Conservation (phyloP, 148 eudicot genomes). For the Cornus kousa region DNA sequence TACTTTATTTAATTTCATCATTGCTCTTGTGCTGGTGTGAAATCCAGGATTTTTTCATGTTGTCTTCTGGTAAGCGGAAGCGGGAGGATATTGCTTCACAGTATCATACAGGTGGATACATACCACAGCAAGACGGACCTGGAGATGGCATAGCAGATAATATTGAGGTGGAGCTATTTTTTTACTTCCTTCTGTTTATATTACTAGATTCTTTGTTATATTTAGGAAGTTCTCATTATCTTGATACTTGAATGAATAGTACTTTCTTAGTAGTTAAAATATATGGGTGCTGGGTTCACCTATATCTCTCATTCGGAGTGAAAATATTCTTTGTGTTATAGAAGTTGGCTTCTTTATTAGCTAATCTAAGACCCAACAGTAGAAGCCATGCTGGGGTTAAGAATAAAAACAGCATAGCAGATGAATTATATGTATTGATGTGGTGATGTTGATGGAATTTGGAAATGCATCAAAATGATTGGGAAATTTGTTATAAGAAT, state of each 20-base stretch:
- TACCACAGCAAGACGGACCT: slow-evolving; percentile 93
- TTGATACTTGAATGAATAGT: neutral
- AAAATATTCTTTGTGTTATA: too few species aligned
- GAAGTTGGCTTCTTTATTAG: too few species aligned
- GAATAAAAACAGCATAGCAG: neutral
- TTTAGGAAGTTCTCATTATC: neutral
- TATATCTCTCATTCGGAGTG: too few species aligned
- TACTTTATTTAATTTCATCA: neutral
- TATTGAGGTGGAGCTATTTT: slow-evolving; percentile 51
- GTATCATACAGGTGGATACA: slow-evolving; percentile 59
- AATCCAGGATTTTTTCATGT: slow-evolving; percentile 69
- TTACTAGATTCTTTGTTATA: neutral
- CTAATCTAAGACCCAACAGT: neutral
- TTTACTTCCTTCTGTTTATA: slow-evolving; percentile 6
- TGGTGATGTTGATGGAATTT: neutral
- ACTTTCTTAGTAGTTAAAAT: too few species aligned
- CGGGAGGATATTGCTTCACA: slow-evolving; percentile 71
- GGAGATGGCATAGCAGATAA: slow-evolving; percentile 43
- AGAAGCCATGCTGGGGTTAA: neutral
- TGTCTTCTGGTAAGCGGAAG: slow-evolving; percentile 73
- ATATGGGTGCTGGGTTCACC: too few species aligned
- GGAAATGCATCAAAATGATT: neutral
- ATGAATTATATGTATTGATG: neutral
- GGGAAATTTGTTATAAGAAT: neutral
- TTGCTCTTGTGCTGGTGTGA: slow-evolving; percentile 16